phyloP scores from a whole-genome alignment of 1,284 basidiomycete genomes.

The Fomitopsis pinicola region DNA sequence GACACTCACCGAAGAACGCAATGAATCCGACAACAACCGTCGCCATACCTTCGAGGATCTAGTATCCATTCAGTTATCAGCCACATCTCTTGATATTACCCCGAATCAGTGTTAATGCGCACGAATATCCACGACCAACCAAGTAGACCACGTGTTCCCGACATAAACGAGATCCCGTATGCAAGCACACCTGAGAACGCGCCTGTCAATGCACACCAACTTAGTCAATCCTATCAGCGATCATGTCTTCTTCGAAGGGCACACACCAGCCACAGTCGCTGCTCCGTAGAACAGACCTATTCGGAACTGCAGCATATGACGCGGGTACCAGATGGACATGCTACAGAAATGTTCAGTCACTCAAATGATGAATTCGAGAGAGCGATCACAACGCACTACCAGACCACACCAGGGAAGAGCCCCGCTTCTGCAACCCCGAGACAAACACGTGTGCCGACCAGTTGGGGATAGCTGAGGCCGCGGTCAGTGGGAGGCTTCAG shows the following conservation, averaged over 20 bases:
- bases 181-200: slow-evolving; percentile 37
- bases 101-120: too few species aligned
- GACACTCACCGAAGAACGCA: slow-evolving; percentile 38
- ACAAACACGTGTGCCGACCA: slow-evolving; percentile 53
- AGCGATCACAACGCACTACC: slow-evolving; percentile 36
- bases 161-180: slow-evolving; percentile 41
- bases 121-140: slow-evolving; percentile 24
- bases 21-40: slow-evolving; percentile 44
- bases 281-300: slow-evolving; percentile 34
- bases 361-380: too few species aligned
- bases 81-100: too few species aligned
- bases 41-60: slow-evolving; percentile 53
- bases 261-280: slow-evolving; percentile 22
- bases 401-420: slow-evolving; percentile 64
- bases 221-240: neutral
- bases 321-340: slow-evolving; percentile 31
- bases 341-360: slow-evolving; percentile 8
- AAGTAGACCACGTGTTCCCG: slow-evolving; percentile 32
- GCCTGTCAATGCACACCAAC: slow-evolving; percentile 5
- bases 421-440: slow-evolving; percentile 70
- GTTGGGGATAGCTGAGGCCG: slow-evolving; percentile 48
- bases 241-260: too few species aligned
- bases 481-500: neutral
- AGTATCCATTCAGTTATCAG: neutral
- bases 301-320: slow-evolving; percentile 30